Evolutionary conservation across 495 filamentous ascomycete species (phyloP).

Genomic region (Aspergillus egyptiacus): DNA sequence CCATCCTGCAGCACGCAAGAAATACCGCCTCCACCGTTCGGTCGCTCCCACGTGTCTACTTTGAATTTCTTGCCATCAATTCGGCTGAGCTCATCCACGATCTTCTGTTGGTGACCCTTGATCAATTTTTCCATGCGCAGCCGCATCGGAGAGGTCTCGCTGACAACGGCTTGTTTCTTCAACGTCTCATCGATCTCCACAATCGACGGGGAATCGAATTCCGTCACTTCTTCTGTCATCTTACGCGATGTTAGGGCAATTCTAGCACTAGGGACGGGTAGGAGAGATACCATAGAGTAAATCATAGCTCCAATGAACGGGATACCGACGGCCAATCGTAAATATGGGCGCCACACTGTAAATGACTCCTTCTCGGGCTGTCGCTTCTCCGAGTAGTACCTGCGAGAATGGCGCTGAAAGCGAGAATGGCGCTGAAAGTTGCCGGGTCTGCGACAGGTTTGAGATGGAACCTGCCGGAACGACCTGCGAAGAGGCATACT

Average conservation of each 20-base stretch:
- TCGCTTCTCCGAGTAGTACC: slow-evolving; percentile 27
- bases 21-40: slow-evolving; percentile 77
- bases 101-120: slow-evolving; percentile 82
- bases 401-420: slow-evolving; percentile 27
- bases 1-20: slow-evolving; percentile 94
- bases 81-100: slow-evolving; percentile 71
- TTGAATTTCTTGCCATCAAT: slow-evolving; percentile 78
- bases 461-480: slow-evolving; percentile 24
- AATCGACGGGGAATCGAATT: slow-evolving; percentile 55
- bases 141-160: slow-evolving; percentile 81
- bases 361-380: slow-evolving; percentile 26
- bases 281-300: slow-evolving; percentile 57
- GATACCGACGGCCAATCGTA: slow-evolving; percentile 54
- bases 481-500: slow-evolving; percentile 36
- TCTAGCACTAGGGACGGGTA: neutral
- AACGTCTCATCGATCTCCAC: slow-evolving; percentile 42
- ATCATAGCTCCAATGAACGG: slow-evolving; percentile 57
- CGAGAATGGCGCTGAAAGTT: slow-evolving; percentile 15
- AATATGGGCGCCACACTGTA: slow-evolving; percentile 46
- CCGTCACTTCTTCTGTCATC: slow-evolving; percentile 46
- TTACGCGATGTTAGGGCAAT: slow-evolving; percentile 18
- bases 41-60: slow-evolving; percentile 80
- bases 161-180: slow-evolving; percentile 38
- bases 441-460: slow-evolving; percentile 20
- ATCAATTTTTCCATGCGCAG: slow-evolving; percentile 95